These are phyloP conservation scores for Diutina pseudorugosa DNA, from an alignment of 1,139 yeast genomes.

Conservation along the genomic window DNA sequence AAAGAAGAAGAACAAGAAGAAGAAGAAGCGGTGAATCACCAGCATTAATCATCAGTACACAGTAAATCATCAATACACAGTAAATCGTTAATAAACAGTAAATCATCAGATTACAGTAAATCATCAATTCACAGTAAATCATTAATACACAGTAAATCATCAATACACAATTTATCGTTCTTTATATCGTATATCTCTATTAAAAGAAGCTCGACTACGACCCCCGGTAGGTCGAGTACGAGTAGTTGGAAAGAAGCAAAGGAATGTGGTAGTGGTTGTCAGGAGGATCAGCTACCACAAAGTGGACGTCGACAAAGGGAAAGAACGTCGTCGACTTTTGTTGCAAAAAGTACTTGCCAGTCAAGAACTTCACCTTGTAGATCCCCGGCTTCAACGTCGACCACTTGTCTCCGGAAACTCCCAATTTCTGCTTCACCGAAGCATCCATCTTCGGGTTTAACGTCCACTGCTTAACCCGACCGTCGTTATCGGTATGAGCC, in stretches of 20 bases:
- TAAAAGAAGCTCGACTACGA: slow-evolving; percentile 19
- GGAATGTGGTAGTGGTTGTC: slow-evolving; percentile 84
- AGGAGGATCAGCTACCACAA: slow-evolving; percentile 52
- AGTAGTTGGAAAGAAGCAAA: slow-evolving; percentile 63
- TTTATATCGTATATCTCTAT: neutral
- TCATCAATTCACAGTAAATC: neutral
- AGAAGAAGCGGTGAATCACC: neutral
- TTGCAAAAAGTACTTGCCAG: slow-evolving; percentile 48
- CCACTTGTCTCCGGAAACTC: slow-evolving; percentile 30
- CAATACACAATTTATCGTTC: neutral
- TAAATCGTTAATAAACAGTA: no score
- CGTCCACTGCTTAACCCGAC: slow-evolving; percentile 63
- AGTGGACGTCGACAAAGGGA: slow-evolving; percentile 73
- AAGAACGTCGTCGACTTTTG: slow-evolving; percentile 43
- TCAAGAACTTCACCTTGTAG: slow-evolving; percentile 65
- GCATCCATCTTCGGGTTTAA: slow-evolving; percentile 25
- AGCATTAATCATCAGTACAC: no score
- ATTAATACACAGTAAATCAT: no score
- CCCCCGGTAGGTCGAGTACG: slow-evolving; percentile 86
- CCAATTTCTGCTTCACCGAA: slow-evolving; percentile 14
- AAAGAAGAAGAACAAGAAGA: slow-evolving; percentile 4
- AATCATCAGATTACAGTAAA: no score
- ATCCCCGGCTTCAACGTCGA: slow-evolving; percentile 38
- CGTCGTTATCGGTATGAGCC: slow-evolving; percentile 64
- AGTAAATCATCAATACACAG: no score